Percentiles rank a stretch among this genome's conserved stretches.
phyloP scores from a whole-genome alignment of 352 stramenopile species.

The Phytophthora idaei region DNA sequence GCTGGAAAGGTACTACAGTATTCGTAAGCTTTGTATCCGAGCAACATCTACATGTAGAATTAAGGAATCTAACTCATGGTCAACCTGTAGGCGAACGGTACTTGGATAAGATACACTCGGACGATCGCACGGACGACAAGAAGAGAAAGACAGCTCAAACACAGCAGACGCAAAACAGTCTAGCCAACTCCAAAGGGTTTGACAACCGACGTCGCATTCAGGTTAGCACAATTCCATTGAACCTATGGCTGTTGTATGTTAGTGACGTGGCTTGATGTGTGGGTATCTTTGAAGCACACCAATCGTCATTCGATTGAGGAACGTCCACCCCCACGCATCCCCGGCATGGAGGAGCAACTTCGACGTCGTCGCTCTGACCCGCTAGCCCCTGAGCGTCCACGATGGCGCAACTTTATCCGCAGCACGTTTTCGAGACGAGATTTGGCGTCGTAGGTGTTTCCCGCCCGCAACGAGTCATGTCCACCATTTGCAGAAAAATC shows the following conservation, averaged over 20 bases:
- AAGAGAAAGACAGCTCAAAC: constrained; percentile 5
- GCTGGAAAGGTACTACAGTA: constrained; percentile 41
- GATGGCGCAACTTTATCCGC: constrained; percentile 40
- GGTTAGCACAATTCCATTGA: constrained; percentile 12
- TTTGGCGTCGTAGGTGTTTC: background rate
- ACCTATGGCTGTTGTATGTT: too few relatives aligned
- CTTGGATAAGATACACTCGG: constrained; percentile 36
- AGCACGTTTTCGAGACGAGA: constrained; percentile 22
- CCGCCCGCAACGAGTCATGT: background rate
- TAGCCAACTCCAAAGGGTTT: background rate
- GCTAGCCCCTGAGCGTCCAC: constrained; percentile 15
- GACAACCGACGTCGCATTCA: constrained; percentile 10
- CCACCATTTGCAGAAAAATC: background rate
- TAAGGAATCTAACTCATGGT: background rate
- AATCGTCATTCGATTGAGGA: constrained; percentile 36
- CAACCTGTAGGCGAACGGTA: constrained; percentile 36
- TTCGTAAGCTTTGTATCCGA: background rate
- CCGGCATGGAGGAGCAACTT: constrained; percentile 20
- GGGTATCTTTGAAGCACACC: constrained; percentile 1
- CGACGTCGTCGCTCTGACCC: constrained; percentile 33
- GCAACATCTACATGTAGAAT: background rate
- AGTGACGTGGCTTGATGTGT: background rate
- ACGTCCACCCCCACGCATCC: constrained; percentile 3
- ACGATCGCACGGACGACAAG: constrained; percentile 30
- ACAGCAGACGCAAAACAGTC: background rate